Conservation (phyloP, 2,329 filamentous ascomycete species). For the Stromatinia cepivora region DNA sequence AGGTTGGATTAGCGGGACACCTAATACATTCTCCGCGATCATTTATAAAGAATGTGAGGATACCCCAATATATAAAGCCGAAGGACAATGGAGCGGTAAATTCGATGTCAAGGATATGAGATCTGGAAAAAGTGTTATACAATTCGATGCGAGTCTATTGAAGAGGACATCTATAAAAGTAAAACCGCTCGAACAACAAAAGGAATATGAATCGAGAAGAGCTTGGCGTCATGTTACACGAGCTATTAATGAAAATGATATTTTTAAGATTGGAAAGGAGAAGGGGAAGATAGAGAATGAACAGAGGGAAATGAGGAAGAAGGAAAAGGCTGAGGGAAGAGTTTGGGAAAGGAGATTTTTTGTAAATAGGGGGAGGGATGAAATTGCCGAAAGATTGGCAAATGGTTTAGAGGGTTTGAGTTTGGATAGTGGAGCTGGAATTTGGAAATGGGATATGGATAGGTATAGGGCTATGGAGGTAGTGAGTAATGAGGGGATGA, state of each 20-base stretch:
- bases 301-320: constrained; percentile 73
- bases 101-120: constrained; percentile 73
- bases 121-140: constrained; percentile 54
- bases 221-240: constrained; percentile 85
- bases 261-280: constrained; percentile 74
- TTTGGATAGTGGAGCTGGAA: constrained; percentile 36
- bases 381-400: constrained; percentile 44
- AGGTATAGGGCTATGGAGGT: constrained; percentile 32
- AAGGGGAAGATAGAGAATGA: constrained; percentile 89
- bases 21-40: constrained; percentile 81
- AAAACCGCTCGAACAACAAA: constrained; percentile 72
- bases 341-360: constrained; percentile 87
- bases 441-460: constrained; percentile 38
- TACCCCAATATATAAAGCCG: constrained; percentile 73
- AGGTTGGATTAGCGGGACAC: constrained; percentile 92
- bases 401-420: constrained; percentile 27
- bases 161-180: constrained; percentile 67
- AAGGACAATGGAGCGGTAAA: constrained; percentile 85
- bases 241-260: constrained; percentile 77
- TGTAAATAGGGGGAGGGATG: constrained; percentile 48
- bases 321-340: constrained; percentile 69
- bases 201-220: constrained; percentile 80
- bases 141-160: constrained; percentile 57
- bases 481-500: constrained; percentile 19
- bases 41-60: constrained; percentile 67